Base-by-base conservation (phyloP, 2,329 filamentous ascomycete genomes). In the Trichophyton equinum region DNA sequence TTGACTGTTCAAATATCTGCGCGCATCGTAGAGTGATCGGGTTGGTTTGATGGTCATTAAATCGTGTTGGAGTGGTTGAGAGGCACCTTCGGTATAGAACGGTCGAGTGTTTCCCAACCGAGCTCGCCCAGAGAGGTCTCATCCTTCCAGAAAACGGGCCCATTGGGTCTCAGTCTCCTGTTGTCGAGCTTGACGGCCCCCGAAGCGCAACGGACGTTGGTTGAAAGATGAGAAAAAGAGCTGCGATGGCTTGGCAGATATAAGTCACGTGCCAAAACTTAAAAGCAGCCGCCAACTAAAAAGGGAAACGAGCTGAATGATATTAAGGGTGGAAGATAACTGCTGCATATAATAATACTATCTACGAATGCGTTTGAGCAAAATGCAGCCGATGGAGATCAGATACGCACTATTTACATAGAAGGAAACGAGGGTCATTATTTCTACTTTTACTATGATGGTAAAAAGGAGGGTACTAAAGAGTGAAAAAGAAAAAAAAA, bases 31-130 rank as follows among this genome's bases (percentile, higher is more conserved):
- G 63, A 51, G 66, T 58, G 38, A 67, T 60, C 40, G 70, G 65
- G 25, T 57, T 46, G 60, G 63, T 30, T 38, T 53, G 8, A 15
- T 62, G 70, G 64, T 67, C 60, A 57, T 65, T 69, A 22, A 74
- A 66, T 66, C 69, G 71, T 61, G 68, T 62, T 60, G 70, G 65
- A 62, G 72, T 73, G 53, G 73, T 74, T 62, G 68, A 65, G 61
- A 76, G 72, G 36, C 66, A 67, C 51, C 74, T 72, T 62, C 71
- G 72, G 73, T 73, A 76, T 73, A 65, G 68, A 66, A 68, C 71
- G 72, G 75, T 75, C 3, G 42, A 22, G 8, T 38, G 42, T 11
- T 44, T 46, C 18, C 57, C 15, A 42, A 36, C 42, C 13, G 44
- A 20, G 2, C 7, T 22, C 27, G 11, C 40, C 27, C 57, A 33